A percentile compares a stretch with the other conserved stretches of the same genome.
phyloP scores from a whole-genome alignment of 192 early-diverging fungal genomes.

The Umbelopsis vinacea region DNA sequence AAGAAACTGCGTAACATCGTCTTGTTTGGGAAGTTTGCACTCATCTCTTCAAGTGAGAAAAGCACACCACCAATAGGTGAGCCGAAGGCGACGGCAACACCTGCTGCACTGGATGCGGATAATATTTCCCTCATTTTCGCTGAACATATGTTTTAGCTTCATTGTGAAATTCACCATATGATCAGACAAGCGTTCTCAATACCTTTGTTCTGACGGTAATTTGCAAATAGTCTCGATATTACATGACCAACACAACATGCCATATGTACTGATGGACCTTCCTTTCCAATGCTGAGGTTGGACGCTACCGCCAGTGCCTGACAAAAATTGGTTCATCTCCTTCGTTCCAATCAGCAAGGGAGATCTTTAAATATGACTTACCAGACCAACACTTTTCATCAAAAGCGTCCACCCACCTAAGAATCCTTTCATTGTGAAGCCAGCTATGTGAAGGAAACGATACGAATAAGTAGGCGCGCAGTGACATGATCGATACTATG shows the following conservation, averaged over 20 bases:
- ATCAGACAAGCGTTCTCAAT: not conserved
- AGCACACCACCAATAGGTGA: slow-evolving; percentile 90
- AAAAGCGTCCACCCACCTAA: slow-evolving; percentile 89
- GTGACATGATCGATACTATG: not conserved
- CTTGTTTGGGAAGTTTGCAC: slow-evolving; percentile 91
- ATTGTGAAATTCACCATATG: slow-evolving; percentile 9
- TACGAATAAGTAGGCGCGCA: not conserved
- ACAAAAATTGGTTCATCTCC: not conserved
- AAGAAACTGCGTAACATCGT: slow-evolving; percentile 98
- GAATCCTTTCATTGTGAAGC: slow-evolving; percentile 94
- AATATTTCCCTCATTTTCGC: slow-evolving; percentile 84
- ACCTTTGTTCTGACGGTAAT: slow-evolving; percentile 83
- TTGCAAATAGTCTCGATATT: slow-evolving; percentile 73
- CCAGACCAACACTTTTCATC: slow-evolving; percentile 90
- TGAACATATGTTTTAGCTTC: slow-evolving; percentile 2
- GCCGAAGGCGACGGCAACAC: slow-evolving; percentile 97
- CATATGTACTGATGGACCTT: slow-evolving; percentile 96
- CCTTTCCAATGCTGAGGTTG: slow-evolving; percentile 91
- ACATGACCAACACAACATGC: slow-evolving; percentile 94
- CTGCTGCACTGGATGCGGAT: slow-evolving; percentile 89
- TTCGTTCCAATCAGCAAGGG: not conserved
- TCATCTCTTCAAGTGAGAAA: slow-evolving; percentile 84
- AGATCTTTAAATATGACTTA: slow-evolving; percentile 37
- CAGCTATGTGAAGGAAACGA: slow-evolving; percentile 48
- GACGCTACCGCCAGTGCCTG: slow-evolving; percentile 84